A percentile compares a stretch with the other conserved stretches of the same genome.
Evolutionary conservation across 495 filamentous ascomycete species (phyloP).

Genomic region (Trichocladium uniseriatum): DNA sequence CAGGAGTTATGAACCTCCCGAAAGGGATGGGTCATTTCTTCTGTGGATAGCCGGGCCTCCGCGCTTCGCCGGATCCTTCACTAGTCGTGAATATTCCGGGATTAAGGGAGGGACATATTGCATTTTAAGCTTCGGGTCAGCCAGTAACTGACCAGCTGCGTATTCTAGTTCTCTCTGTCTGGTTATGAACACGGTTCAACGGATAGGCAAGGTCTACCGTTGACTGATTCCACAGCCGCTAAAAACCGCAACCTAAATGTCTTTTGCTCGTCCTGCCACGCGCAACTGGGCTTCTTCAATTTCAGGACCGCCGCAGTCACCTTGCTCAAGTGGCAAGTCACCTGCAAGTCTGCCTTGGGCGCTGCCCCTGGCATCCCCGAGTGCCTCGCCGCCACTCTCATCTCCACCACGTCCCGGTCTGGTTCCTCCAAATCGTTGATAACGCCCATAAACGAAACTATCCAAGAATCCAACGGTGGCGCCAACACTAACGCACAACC

Average conservation of each 20-base stretch:
- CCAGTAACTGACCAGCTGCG: constrained; percentile 15
- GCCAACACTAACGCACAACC: constrained; percentile 7
- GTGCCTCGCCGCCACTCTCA: constrained; percentile 40
- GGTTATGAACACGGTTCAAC: constrained; percentile 12
- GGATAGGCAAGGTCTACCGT: constrained; percentile 6
- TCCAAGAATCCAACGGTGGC: not conserved
- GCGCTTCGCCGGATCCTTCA: constrained; percentile 41
- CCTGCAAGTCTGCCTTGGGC: constrained; percentile 17
- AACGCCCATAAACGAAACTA: constrained; percentile 27
- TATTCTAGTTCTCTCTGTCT: constrained; percentile 19
- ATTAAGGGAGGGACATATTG: constrained; percentile 50
- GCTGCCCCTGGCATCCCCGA: constrained; percentile 27
- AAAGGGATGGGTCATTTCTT: constrained; percentile 23
- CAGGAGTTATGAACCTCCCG: constrained; percentile 18
- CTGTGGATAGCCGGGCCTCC: constrained; percentile 33
- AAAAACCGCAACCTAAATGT: constrained; percentile 27
- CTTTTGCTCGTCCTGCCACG: constrained; percentile 32
- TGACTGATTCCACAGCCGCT: not conserved
- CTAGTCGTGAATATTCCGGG: constrained; percentile 43
- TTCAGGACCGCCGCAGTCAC: constrained; percentile 32
- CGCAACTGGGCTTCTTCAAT: constrained; percentile 45
- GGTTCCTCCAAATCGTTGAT: constrained; percentile 42
- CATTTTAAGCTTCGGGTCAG: constrained; percentile 15
- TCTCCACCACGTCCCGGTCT: constrained; percentile 37
- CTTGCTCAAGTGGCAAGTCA: constrained; percentile 33